These are phyloP conservation scores for Amanita inopinata DNA, from an alignment of 768 basidiomycete species.

Conservation along the genomic window DNA sequence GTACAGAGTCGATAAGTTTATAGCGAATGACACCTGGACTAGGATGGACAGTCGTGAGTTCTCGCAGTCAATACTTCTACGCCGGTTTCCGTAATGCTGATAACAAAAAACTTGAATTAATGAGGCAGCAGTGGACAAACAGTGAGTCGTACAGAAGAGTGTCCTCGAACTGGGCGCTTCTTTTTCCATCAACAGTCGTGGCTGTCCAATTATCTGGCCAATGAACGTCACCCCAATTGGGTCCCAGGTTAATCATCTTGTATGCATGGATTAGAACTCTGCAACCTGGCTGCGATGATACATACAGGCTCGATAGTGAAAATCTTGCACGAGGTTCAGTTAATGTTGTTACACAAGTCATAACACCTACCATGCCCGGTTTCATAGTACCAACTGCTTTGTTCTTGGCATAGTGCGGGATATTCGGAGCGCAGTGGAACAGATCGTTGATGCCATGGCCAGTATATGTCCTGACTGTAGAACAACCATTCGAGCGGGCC, in stretches of 20 bases:
- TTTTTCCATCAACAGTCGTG: slow-evolving; percentile 82
- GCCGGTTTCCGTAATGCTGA: slow-evolving; percentile 84
- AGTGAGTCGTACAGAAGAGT: slow-evolving; percentile 88
- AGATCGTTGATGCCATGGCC: slow-evolving; percentile 85
- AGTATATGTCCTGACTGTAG: slow-evolving; percentile 87
- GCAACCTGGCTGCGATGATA: slow-evolving; percentile 1
- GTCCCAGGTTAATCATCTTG: slow-evolving; percentile 89
- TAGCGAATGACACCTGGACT: too few relatives aligned
- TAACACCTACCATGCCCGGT: slow-evolving; percentile 67
- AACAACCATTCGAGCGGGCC: slow-evolving; percentile 73
- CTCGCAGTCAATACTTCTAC: slow-evolving; percentile 79
- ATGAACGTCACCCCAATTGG: slow-evolving; percentile 65
- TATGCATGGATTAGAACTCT: slow-evolving; percentile 7
- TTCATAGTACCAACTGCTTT: slow-evolving; percentile 93
- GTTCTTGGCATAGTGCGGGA: slow-evolving; percentile 92
- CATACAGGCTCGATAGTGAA: slow-evolving; percentile 76
- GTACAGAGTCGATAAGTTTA: too few relatives aligned
- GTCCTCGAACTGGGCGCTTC: slow-evolving; percentile 96
- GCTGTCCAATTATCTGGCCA: slow-evolving; percentile 98
- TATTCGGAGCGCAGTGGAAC: slow-evolving; percentile 80
- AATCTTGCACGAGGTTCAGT: slow-evolving; percentile 22
- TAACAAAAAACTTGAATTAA: slow-evolving; percentile 8
- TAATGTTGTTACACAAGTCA: slow-evolving; percentile 1
- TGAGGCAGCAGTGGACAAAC: slow-evolving; percentile 21
- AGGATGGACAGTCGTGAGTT: slow-evolving; percentile 2